phyloP scores from a whole-genome alignment of 768 basidiomycete species.

The Termitomyces sp. region DNA sequence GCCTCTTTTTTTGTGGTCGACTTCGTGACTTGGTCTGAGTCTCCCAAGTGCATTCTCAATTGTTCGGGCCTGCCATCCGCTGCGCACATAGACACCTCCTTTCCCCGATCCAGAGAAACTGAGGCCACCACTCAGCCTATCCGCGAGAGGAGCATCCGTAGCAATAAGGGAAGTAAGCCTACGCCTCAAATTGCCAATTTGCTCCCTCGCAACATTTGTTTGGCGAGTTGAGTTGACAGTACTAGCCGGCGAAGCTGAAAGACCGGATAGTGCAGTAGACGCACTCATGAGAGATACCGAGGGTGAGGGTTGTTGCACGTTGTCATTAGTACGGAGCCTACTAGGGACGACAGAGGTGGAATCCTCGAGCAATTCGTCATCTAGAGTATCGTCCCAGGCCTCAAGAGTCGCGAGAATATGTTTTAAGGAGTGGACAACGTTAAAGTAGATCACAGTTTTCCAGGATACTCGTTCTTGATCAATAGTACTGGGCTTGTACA shows the following conservation, averaged over 20 bases:
- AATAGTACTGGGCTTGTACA: conserved; percentile 68
- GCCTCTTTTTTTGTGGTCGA: conserved; percentile 26
- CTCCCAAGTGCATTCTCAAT: conserved; percentile 47
- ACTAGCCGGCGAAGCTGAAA: conserved; percentile 17
- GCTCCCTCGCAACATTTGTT: conserved; percentile 23
- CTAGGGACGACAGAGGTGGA: conserved; percentile 18
- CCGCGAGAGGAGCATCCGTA: conserved; percentile 57
- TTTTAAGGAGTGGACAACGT: conserved; percentile 65
- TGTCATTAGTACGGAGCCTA: conserved; percentile 24
- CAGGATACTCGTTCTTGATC: conserved; percentile 67
- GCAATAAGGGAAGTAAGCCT: conserved; percentile 57
- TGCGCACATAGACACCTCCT: conserved; percentile 70
- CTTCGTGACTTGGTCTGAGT: conserved; percentile 24
- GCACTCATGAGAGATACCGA: conserved; percentile 30
- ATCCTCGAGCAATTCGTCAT: conserved; percentile 38
- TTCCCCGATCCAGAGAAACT: conserved; percentile 71
- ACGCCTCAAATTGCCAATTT: conserved; percentile 51
- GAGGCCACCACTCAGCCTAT: conserved; percentile 70
- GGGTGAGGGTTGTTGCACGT: conserved; percentile 32
- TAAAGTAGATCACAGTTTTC: conserved; percentile 73
- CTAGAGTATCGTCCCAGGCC: conserved; percentile 53
- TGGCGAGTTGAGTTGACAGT: conserved; percentile 22
- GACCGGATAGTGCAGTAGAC: conserved; percentile 12
- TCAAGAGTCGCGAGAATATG: conserved; percentile 63
- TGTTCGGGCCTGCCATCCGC: conserved; percentile 75